Percentiles rank a stretch among this genome's conserved stretches.
Evolutionary conservation across 345 rosid genomes (phyloP).

Genomic region (Gossypium arboreum): DNA sequence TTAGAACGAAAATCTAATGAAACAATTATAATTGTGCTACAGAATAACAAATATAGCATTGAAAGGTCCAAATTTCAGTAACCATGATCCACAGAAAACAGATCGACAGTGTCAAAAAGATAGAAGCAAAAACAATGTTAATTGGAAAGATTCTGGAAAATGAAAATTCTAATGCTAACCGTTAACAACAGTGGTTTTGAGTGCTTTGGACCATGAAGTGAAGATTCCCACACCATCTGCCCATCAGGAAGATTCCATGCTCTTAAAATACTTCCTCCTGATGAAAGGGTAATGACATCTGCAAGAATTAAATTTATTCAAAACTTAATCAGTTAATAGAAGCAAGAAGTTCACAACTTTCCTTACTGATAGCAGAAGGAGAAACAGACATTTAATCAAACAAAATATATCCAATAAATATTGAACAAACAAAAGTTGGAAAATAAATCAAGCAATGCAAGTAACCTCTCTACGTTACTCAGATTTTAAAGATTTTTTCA

Average conservation of each 20-base stretch:
- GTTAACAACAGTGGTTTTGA: slow-evolving; percentile 60
- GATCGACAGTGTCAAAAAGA: neutral
- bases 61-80: neutral
- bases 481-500: neutral
- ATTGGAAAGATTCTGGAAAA: neutral
- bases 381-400: neutral
- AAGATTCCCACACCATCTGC: slow-evolving; percentile 93
- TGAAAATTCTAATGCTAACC: slow-evolving; percentile 38
- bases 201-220: slow-evolving; percentile 47
- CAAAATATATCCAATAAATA: neutral
- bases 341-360: neutral
- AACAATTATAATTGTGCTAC: neutral
- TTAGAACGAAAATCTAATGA: neutral
- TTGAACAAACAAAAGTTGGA: neutral
- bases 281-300: slow-evolving; percentile 85
- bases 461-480: neutral
- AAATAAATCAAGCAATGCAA: neutral
- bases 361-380: too few relatives aligned
- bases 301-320: slow-evolving; percentile 24
- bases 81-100: neutral
- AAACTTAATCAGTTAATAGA: neutral
- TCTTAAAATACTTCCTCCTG: slow-evolving; percentile 69
- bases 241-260: slow-evolving; percentile 99
- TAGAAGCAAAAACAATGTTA: neutral
- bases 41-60: neutral